A percentile compares a stretch with the other conserved stretches of the same genome.
Conservation (phyloP, 495 filamentous ascomycete genomes). For the Sordaria brevicollis region DNA sequence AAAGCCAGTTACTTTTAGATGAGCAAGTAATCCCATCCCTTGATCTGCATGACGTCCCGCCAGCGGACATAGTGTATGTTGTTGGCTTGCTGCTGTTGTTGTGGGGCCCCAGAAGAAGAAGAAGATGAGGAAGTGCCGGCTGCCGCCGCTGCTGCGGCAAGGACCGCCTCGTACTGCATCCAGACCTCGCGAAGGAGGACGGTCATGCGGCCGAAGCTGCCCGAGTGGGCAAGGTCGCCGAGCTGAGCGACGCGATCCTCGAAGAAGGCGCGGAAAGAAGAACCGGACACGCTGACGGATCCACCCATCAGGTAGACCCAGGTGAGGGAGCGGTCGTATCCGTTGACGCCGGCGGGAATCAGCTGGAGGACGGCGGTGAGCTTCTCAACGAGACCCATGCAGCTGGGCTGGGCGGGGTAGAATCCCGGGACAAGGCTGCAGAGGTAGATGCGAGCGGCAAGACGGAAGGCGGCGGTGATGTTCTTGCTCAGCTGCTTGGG, state of each 20-base stretch:
- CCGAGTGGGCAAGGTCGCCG: conserved; percentile 60
- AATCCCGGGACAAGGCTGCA: conserved; percentile 88
- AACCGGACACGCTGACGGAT: conserved; percentile 55
- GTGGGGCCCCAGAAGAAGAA: conserved; percentile 27
- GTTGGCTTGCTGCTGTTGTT: conserved; percentile 18
- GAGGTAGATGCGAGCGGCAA: conserved; percentile 89
- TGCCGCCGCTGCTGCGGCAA: conserved; percentile 28
- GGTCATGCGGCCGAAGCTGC: conserved; percentile 78
- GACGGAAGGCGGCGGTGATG: conserved; percentile 80
- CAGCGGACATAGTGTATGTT: conserved; percentile 61
- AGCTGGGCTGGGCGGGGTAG: conserved; percentile 57
- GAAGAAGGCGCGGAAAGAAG: conserved; percentile 67
- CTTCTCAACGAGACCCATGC: conserved; percentile 60
- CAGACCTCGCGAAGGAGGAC: conserved; percentile 75
- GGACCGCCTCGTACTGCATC: conserved; percentile 51
- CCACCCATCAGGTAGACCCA: conserved; percentile 91
- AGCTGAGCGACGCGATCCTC: conserved; percentile 57
- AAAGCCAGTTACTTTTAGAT: too few species aligned
- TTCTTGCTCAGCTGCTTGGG: conserved; percentile 74
- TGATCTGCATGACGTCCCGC: conserved; percentile 88
- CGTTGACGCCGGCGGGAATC: conserved; percentile 69
- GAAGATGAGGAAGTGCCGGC: conserved; percentile 17
- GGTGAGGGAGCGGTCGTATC: conserved; percentile 82
- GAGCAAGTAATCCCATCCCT: conserved; percentile 86
- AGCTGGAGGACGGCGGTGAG: conserved; percentile 59